phyloP scores from a whole-genome alignment of 495 filamentous ascomycete species.

The Penicillium paxilli region DNA sequence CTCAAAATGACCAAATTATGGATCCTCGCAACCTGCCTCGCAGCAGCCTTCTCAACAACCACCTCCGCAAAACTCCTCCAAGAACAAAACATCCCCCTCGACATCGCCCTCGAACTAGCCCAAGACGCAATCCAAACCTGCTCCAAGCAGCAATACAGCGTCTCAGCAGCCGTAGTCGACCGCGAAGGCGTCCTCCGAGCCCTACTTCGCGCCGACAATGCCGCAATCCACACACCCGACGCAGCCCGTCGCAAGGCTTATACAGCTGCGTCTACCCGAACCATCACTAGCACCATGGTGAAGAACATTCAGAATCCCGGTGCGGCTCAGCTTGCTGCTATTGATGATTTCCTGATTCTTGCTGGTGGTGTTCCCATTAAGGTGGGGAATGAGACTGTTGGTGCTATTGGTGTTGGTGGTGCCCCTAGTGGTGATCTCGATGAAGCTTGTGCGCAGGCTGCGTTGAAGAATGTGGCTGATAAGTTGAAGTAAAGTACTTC shows the following conservation, averaged over 20 bases:
- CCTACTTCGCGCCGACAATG: background rate
- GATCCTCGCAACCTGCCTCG: background rate
- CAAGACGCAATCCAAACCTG: background rate
- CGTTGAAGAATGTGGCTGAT: background rate
- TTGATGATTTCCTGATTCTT: background rate
- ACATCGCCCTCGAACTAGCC: background rate
- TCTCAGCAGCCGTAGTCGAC: background rate
- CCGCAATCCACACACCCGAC: background rate
- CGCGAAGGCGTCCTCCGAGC: background rate
- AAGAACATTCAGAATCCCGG: background rate
- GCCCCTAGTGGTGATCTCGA: background rate
- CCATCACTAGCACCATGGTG: background rate
- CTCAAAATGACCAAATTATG: background rate
- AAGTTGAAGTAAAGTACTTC: background rate
- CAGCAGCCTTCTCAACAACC: background rate
- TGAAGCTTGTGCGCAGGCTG: background rate
- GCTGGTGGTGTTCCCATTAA: background rate
- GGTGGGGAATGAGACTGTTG: background rate
- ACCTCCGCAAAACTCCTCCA: background rate
- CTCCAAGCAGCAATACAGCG: background rate
- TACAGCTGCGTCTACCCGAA: background rate
- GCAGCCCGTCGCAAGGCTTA: background rate
- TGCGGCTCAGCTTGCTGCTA: background rate
- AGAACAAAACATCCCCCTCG: background rate
- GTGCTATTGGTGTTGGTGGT: background rate